These are phyloP conservation scores for Triglochin maritima DNA, from an alignment of 106 monocot genomes.

Conservation along the genomic window DNA sequence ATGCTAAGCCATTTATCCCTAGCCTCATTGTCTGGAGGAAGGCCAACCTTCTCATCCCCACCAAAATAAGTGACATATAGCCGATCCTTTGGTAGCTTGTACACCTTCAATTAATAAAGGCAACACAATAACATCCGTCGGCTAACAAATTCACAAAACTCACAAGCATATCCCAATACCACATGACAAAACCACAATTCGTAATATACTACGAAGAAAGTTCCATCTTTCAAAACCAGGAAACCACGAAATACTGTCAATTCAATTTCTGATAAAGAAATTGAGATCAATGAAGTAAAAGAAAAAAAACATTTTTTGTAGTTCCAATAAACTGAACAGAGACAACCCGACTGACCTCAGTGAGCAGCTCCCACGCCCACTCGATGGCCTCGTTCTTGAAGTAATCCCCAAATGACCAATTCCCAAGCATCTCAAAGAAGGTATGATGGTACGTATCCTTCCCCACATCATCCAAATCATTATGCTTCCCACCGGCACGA, in stretches of 20 bases:
- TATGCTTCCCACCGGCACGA: constrained; percentile 98
- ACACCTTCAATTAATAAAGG: constrained; percentile 40
- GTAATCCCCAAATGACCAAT: constrained; percentile 98
- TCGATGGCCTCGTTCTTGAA: constrained; percentile 81
- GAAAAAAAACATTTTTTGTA: no score
- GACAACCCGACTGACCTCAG: constrained; percentile 31
- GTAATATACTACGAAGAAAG: no score
- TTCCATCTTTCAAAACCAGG: background rate
- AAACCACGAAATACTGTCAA: background rate
- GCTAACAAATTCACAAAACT: no score
- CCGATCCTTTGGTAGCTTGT: constrained; percentile 57
- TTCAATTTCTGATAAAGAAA: background rate
- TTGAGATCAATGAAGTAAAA: no score
- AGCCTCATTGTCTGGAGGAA: constrained; percentile 79
- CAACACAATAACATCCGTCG: background rate
- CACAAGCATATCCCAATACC: no score
- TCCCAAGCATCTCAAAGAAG: constrained; percentile 98
- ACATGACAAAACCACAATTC: no score
- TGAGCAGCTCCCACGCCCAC: constrained; percentile 93
- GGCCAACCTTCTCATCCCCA: constrained; percentile 87
- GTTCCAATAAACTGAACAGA: no score
- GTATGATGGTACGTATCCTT: constrained; percentile 98
- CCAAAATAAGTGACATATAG: constrained; percentile 95
- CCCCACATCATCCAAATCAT: constrained; percentile 93
- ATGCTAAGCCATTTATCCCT: constrained; percentile 58